Evolutionary conservation across 169 alveolate genomes (phyloP).

Genomic region (Cryptosporidium andersoni): DNA sequence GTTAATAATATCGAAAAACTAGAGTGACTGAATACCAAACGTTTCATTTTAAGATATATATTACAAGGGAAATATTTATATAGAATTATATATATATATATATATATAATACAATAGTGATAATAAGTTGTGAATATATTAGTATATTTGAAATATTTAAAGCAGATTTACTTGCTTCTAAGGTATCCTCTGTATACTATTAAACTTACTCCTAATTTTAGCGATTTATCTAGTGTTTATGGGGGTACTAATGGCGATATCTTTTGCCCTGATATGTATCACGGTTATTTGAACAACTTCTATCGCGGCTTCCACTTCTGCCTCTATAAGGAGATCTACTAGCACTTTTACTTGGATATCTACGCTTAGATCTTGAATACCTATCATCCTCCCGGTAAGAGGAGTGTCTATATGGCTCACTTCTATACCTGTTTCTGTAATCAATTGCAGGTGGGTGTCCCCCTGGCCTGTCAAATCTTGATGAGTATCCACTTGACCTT

Average conservation of each 20-base stretch:
- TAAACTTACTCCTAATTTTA: background rate
- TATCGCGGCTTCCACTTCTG: constrained; percentile 44
- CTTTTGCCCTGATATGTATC: constrained; percentile 63
- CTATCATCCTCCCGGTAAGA: constrained; percentile 59
- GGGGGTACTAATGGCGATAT: constrained; percentile 28
- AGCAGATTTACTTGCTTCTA: too few species aligned
- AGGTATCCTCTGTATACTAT: background rate
- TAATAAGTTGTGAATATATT: too few species aligned
- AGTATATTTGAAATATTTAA: too few species aligned
- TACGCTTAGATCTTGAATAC: constrained; percentile 28
- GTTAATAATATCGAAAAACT: background rate
- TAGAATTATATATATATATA: too few species aligned
- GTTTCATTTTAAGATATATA: background rate
- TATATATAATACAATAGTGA: too few species aligned
- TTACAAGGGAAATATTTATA: too few species aligned
- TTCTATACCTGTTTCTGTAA: constrained; percentile 43
- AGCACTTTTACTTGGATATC: constrained; percentile 36
- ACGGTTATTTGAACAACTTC: constrained; percentile 42
- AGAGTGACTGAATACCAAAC: background rate
- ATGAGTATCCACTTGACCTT: constrained; percentile 10
- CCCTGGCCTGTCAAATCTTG: constrained; percentile 31
- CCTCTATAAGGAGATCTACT: constrained; percentile 66
- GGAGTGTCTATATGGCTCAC: constrained; percentile 4
- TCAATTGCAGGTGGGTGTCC: constrained; percentile 36
- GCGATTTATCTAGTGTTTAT: background rate